A percentile compares a stretch with the other conserved stretches of the same genome.
Evolutionary conservation across 2,329 filamentous ascomycete genomes (phyloP).

Genomic region (Botrytis tulipae): DNA sequence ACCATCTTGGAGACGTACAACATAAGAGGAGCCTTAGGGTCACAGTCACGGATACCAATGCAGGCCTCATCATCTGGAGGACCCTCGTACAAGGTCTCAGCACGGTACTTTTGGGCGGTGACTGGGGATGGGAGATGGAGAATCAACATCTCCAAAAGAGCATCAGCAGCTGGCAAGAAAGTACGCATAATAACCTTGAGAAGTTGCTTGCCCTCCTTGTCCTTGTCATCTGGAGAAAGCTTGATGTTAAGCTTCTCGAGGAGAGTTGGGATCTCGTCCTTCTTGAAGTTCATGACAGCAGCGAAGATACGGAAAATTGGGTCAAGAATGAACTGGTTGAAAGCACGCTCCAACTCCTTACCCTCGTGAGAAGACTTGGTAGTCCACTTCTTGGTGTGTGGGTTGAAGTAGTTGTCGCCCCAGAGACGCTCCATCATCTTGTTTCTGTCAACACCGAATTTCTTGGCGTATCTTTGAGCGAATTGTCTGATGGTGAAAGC

Average conservation of each 20-base stretch:
- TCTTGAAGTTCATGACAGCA: conserved; percentile 98
- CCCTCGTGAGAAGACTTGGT: conserved; percentile 80
- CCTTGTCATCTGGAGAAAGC: conserved; percentile 80
- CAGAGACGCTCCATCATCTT: conserved; percentile 99
- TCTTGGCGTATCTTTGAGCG: conserved; percentile 94
- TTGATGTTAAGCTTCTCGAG: conserved; percentile 94
- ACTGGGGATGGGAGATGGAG: conserved; percentile 95
- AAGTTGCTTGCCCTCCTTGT: conserved; percentile 95
- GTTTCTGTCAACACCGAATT: conserved; percentile 99
- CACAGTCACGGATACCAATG: conserved; percentile 97
- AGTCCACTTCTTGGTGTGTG: conserved; percentile 99
- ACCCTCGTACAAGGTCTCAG: conserved; percentile 98
- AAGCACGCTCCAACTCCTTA: conserved; percentile 91
- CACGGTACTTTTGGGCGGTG: conserved; percentile 96
- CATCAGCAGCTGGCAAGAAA: conserved; percentile 97
- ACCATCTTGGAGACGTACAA: conserved; percentile 99
- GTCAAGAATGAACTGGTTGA: conserved; percentile 99
- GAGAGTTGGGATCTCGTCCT: conserved; percentile 79
- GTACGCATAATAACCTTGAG: conserved; percentile 98
- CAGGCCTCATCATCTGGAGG: conserved; percentile 87
- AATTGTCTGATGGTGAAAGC: conserved; percentile 99
- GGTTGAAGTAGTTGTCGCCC: conserved; percentile 99
- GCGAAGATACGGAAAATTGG: conserved; percentile 99
- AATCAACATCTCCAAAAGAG: conserved; percentile 99
- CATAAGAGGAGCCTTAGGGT: conserved; percentile 98